Evolutionary conservation across 2,329 filamentous ascomycete genomes (phyloP), one percentile per base, ranked within the genome.

Genomic region (Ilyonectria mors-panacis): DNA sequence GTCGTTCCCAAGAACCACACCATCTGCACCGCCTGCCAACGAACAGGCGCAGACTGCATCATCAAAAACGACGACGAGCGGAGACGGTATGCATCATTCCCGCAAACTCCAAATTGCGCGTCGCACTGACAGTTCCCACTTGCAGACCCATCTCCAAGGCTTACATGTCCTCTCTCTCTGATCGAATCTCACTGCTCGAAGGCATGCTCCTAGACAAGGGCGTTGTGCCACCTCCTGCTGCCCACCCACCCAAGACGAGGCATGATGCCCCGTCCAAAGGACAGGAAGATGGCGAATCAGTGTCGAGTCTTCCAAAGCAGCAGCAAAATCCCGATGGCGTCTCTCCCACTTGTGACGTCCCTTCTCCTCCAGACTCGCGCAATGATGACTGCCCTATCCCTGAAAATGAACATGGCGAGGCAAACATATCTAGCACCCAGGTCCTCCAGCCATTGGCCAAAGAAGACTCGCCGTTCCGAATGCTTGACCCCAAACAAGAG

Each of bases 51-150:
- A 12, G 80, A 84, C 53, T 88, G 87, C 69, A 78, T 88, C 60
- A 89, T 89, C 72, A 87, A 86, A 71, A 87, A 88, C 69, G 87
- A 88, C 66, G 87, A 89, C 74, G 86, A 89, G 74, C 79, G 87
- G 47, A 78, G 86, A 76, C 80, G 86, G 86, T 87, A 73, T 45
- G 82, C 7, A 37, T 48, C 30, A 50, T 33, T 26, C 17, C 23
- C 65, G 61, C 53, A 23, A 15, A 26, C 59, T 73, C 69, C 12
- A 66, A 42, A 60, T 37, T 58, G n/a, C 37, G n/a, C 37, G 35
- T 33, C 6, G 21, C 61, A 26, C 70, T 71, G 3, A 65, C 63
- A 30, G 4, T 39, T 23, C 8, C 17, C 10, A 13, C n/a, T 23
- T 37, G 17, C 44, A 88, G 86, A 42, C 87, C 87, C 8, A 87